Evolutionary conservation across 495 filamentous ascomycete genomes (phyloP).

Genomic region (Wilcoxina mikolae): DNA sequence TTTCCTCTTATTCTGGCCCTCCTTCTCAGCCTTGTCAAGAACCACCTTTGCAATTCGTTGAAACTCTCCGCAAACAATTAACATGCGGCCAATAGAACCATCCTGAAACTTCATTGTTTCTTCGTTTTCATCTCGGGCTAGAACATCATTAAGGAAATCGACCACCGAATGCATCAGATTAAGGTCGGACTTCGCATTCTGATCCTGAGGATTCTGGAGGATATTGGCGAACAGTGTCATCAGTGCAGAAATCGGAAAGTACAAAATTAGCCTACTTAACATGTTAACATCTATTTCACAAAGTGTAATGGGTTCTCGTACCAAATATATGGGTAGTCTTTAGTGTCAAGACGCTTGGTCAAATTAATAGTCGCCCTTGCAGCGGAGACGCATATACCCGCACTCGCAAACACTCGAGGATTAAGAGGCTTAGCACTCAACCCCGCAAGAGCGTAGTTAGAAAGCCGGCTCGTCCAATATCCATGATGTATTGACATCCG

Average conservation of each 20-base stretch:
- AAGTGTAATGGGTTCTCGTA: slow-evolving; percentile 34
- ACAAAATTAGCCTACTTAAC: slow-evolving; percentile 66
- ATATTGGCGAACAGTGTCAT: slow-evolving; percentile 96
- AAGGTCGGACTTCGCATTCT: slow-evolving; percentile 72
- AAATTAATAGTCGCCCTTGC: slow-evolving; percentile 85
- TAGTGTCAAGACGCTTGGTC: slow-evolving; percentile 89
- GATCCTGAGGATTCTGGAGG: slow-evolving; percentile 85
- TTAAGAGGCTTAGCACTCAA: slow-evolving; percentile 82
- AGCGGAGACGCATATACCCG: slow-evolving; percentile 78
- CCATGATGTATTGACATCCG: slow-evolving; percentile 97
- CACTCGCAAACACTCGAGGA: slow-evolving; percentile 85
- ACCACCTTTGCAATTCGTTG: slow-evolving; percentile 87
- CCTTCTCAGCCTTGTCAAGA: slow-evolving; percentile 77
- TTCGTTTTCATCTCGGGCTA: slow-evolving; percentile 57
- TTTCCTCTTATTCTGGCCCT: slow-evolving; percentile 61
- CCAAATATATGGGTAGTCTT: slow-evolving; percentile 92
- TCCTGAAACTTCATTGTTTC: slow-evolving; percentile 38
- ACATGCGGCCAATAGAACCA: slow-evolving; percentile 80
- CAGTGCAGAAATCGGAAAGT: slow-evolving; percentile 90
- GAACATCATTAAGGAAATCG: slow-evolving; percentile 53
- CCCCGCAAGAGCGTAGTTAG: slow-evolving; percentile 88
- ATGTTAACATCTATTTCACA: too few species aligned
- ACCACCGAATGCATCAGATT: slow-evolving; percentile 86
- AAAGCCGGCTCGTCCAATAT: slow-evolving; percentile 91
- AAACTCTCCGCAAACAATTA: slow-evolving; percentile 83